Evolutionary conservation across 2,329 filamentous ascomycete genomes (phyloP), one percentile per base, ranked within the genome.

Genomic region (Colletotrichum neosansevieriae): DNA sequence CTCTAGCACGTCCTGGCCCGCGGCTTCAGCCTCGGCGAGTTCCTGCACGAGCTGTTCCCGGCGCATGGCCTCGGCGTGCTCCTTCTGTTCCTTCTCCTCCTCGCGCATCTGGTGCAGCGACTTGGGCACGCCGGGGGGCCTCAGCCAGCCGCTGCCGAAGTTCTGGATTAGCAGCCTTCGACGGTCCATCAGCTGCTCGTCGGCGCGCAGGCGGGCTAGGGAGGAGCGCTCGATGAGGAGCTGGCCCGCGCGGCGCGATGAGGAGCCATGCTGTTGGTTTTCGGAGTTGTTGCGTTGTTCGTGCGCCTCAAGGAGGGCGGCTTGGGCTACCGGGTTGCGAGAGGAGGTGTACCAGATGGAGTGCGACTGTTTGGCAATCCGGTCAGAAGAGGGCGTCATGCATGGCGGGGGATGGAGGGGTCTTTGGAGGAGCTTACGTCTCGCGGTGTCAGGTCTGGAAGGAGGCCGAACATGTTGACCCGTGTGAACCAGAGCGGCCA

Each of bases 81-180:
- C 96, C 76, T 95, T 91, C 63, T 92, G 88, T 82, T 99, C 96
- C 11, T 92, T 88, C 72, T 91, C 89, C 82, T 99, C 96, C 80
- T 99, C 96, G 47, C 92, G 91, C 81, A 94, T 88, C 71, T 97
- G 94, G 76, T 97, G 91, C 68, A 97, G 88, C 1, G 95, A 97
- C 84, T 98, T 99, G 65, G 89, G 79, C 63, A 97, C 86, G 7
- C 95, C 96, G 0, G 94, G 94, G 0, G 96, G 96, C 67, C 92
- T 92, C 63, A 99, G 90, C 96, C 96, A 99, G 50, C 88, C 88
- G 72, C 91, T 92, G 69, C 96, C 96, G 76, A 97, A 98, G 75
- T 94, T 92, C 54, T 92, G 88, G 34, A 98, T 91, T 72, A 95
- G 94, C 54, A 88, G 82, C 75, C 94, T 94, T 53, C 95, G 93